Evolutionary conservation across 306 rosid genomes (phyloP).

Genomic region (Cucurbita moschata): DNA sequence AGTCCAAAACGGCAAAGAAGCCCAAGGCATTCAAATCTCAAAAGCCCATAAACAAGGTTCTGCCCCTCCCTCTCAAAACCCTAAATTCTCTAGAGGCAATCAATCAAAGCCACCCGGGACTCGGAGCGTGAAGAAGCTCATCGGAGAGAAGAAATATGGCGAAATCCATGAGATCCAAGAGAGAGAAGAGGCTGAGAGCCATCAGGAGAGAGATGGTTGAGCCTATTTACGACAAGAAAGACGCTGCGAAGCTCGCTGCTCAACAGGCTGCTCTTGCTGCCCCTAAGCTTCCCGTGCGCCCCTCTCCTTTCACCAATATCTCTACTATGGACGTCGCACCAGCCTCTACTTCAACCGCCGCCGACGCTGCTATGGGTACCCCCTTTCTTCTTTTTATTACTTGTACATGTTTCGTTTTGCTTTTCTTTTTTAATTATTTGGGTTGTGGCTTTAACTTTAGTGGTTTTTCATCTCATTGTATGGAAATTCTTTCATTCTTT

Average conservation of each 20-base stretch:
- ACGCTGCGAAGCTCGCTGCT: conserved; percentile 73
- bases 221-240: conserved; percentile 75
- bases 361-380: conserved; percentile 6
- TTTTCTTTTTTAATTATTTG: background rate
- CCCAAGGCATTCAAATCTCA: no score
- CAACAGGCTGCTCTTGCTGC: conserved; percentile 89
- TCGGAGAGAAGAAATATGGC: conserved; percentile 33
- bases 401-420: background rate
- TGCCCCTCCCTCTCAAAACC: background rate
- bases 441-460: background rate
- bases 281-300: conserved; percentile 56
- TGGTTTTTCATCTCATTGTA: background rate
- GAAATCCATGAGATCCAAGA: conserved; percentile 82
- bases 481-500: background rate
- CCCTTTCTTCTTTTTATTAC: background rate
- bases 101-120: background rate
- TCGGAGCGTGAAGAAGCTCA: background rate
- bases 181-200: conserved; percentile 79
- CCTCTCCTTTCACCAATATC: conserved; percentile 4
- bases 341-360: conserved; percentile 6
- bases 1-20: no score
- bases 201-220: conserved; percentile 76
- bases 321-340: conserved; percentile 41
- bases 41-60: no score
- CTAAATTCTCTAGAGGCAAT: background rate